A percentile compares a stretch with the other conserved stretches of the same genome.
Evolutionary conservation across 2,329 filamentous ascomycete genomes (phyloP).

Genomic region (Chaetomiaceae sp.): DNA sequence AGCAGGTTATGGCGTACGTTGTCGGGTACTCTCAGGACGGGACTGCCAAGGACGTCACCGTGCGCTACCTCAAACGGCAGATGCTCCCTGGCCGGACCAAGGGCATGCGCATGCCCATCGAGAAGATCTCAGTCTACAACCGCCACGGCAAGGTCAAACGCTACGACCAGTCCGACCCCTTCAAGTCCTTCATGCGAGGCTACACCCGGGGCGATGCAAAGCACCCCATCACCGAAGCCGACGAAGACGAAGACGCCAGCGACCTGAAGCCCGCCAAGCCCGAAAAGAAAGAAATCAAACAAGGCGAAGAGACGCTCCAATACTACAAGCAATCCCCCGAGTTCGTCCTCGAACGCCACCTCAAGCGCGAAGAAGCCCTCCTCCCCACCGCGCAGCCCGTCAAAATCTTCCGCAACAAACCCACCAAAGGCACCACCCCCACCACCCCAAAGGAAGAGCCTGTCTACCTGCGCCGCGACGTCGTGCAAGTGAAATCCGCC

Average conservation of each 20-base stretch:
- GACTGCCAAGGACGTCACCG: conserved; percentile 89
- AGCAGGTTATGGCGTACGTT: conserved; percentile 86
- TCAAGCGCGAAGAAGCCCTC: conserved; percentile 88
- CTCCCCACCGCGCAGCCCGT: conserved; percentile 61
- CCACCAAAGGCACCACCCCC: conserved; percentile 65
- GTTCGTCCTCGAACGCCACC: conserved; percentile 76
- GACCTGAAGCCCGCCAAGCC: conserved; percentile 69
- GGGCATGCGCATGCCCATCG: conserved; percentile 67
- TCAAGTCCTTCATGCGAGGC: conserved; percentile 68
- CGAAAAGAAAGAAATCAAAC: conserved; percentile 65
- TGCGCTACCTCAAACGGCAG: conserved; percentile 78
- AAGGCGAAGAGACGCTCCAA: conserved; percentile 75
- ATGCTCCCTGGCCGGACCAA: conserved; percentile 86
- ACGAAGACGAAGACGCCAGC: conserved; percentile 71
- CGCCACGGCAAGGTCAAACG: conserved; percentile 68
- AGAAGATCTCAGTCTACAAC: conserved; percentile 77
- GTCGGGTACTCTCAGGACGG: conserved; percentile 77
- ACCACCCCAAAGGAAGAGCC: conserved; percentile 68
- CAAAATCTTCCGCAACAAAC: conserved; percentile 66
- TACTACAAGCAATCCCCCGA: conserved; percentile 83
- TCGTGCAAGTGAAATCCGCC: conserved; percentile 79
- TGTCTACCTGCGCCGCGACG: conserved; percentile 72
- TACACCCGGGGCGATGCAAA: conserved; percentile 52
- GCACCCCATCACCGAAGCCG: conserved; percentile 58
- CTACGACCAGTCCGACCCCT: conserved; percentile 82